Percentiles rank a stretch among this genome's conserved stretches.
phyloP scores from a whole-genome alignment of 2,329 filamentous ascomycete genomes.

The Fusarium guadeloupense region DNA sequence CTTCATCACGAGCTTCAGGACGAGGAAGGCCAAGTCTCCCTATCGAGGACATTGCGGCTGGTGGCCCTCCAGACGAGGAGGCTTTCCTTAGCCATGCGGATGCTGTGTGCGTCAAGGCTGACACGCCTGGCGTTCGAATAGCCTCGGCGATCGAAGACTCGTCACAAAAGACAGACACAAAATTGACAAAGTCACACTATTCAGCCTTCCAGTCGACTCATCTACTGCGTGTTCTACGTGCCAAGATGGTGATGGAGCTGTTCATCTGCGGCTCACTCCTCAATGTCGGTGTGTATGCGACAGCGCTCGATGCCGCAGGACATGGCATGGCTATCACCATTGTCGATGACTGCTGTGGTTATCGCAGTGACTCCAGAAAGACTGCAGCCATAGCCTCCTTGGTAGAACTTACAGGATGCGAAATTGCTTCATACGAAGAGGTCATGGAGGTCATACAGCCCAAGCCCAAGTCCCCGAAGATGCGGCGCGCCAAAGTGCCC shows the following conservation, averaged over 20 bases:
- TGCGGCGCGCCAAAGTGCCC: slow-evolving; percentile 4
- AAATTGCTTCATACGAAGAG: slow-evolving; percentile 67
- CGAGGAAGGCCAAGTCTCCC: slow-evolving; percentile 25
- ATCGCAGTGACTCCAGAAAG: slow-evolving; percentile 74
- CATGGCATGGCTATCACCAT: slow-evolving; percentile 90
- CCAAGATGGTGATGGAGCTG: slow-evolving; percentile 87
- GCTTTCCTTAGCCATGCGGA: slow-evolving; percentile 57
- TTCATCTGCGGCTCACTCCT: slow-evolving; percentile 88
- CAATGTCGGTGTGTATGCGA: slow-evolving; percentile 90
- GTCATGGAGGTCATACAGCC: slow-evolving; percentile 56
- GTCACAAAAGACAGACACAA: slow-evolving; percentile 60
- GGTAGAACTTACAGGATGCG: slow-evolving; percentile 77
- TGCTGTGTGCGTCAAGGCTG: slow-evolving; percentile 55
- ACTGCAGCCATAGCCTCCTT: slow-evolving; percentile 75
- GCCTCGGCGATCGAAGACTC: slow-evolving; percentile 53
- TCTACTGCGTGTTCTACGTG: slow-evolving; percentile 79
- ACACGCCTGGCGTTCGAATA: slow-evolving; percentile 58
- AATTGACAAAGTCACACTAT: slow-evolving; percentile 79
- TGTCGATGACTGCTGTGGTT: slow-evolving; percentile 89
- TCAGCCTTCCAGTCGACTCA: slow-evolving; percentile 83
- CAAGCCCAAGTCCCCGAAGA: slow-evolving; percentile 20
- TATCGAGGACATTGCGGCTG: slow-evolving; percentile 11
- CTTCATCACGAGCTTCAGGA: slow-evolving; percentile 9
- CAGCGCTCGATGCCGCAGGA: slow-evolving; percentile 86
- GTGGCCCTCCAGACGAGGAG: slow-evolving; percentile 48